Conservation (phyloP, 306 rosid species). For the Pyrus betulifolia region DNA sequence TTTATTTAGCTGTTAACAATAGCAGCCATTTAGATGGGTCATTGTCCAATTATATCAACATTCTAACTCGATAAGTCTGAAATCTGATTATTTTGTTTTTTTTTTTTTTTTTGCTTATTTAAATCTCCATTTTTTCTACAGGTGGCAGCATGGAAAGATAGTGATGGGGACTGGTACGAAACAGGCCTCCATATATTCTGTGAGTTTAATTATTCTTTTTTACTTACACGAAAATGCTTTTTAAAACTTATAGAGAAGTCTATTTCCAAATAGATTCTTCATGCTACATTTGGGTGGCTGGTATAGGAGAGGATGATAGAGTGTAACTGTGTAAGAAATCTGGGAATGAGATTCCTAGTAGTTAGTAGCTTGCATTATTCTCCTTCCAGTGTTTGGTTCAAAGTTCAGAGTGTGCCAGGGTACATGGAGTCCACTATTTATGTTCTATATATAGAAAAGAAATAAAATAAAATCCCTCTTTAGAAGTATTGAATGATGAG, state of each 20-base stretch:
- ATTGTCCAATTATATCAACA: neutral
- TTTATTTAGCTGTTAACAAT: neutral
- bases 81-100: neutral
- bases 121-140: slow-evolving; percentile 23
- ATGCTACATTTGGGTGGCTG: neutral
- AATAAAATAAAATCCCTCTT: neutral
- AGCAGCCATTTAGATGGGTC: neutral
- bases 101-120: neutral
- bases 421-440: neutral
- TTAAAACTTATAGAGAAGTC: neutral
- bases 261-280: neutral
- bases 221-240: neutral
- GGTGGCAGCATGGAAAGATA: slow-evolving; percentile 99
- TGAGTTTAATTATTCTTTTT: slow-evolving; percentile 32
- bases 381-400: neutral
- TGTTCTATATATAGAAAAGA: neutral
- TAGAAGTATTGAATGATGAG: neutral
- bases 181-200: slow-evolving; percentile 97
- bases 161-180: slow-evolving; percentile 96
- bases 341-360: neutral
- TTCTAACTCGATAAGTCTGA: neutral
- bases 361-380: neutral
- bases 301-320: neutral
- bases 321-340: neutral
- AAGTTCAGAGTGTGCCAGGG: neutral